These are phyloP conservation scores for Fusarium sp. DNA, from an alignment of 2,329 filamentous ascomycete genomes.

Conservation along the genomic window DNA sequence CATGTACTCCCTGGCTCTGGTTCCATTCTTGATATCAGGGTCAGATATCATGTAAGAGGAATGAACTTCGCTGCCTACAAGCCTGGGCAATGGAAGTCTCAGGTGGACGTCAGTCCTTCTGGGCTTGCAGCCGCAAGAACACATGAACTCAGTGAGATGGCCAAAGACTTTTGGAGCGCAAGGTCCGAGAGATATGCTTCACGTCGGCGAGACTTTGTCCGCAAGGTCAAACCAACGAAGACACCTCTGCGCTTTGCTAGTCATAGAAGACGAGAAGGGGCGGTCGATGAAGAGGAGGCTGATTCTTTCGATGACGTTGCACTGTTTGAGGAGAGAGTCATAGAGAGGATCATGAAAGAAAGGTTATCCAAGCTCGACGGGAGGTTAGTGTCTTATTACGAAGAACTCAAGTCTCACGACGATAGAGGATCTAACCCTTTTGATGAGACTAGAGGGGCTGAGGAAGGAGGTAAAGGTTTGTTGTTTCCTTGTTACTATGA, in stretches of 20 bases:
- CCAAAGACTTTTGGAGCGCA: conserved; percentile 23
- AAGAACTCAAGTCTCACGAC: background rate
- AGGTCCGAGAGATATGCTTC: conserved; percentile 12
- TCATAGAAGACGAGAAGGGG: background rate
- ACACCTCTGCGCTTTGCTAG: conserved; percentile 12
- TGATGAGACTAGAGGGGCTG: background rate
- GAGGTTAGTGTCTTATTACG: background rate
- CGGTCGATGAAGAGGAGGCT: conserved; percentile 13
- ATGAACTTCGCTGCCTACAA: background rate
- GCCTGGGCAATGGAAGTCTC: conserved; percentile 2
- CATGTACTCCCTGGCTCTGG: conserved; percentile 12
- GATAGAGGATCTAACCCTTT: background rate
- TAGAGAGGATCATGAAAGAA: background rate
- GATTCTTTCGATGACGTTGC: conserved; percentile 13
- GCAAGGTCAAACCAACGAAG: background rate
- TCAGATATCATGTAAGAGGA: background rate
- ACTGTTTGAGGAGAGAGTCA: background rate
- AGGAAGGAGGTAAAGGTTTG: background rate
- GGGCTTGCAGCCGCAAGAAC: background rate
- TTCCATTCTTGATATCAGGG: background rate
- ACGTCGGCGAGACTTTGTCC: conserved; percentile 10
- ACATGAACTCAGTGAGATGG: conserved; percentile 18
- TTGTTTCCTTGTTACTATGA: conserved; percentile 21
- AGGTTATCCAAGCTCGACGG: background rate
- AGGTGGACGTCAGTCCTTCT: background rate